phyloP scores from a whole-genome alignment of 495 filamentous ascomycete species.

The Choiromyces venosus region DNA sequence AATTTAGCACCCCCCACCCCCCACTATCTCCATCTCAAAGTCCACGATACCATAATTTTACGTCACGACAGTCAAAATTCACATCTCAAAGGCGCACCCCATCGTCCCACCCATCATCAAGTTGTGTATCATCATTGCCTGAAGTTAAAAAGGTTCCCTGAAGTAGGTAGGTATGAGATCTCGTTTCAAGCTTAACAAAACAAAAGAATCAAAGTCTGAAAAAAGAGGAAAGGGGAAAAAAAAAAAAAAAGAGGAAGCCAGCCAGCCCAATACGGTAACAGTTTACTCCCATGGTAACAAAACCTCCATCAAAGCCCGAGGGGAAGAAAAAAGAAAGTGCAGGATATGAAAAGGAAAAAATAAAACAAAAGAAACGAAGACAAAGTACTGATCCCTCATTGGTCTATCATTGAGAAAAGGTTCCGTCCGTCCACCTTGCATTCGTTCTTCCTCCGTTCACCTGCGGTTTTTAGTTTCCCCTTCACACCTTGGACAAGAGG shows the following conservation, averaged over 20 bases:
- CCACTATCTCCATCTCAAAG: no score
- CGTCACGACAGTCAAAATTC: background rate
- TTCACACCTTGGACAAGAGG: background rate
- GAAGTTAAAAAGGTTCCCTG: background rate
- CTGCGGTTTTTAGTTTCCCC: background rate
- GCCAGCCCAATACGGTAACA: background rate
- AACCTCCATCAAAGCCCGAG: no score
- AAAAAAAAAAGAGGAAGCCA: background rate
- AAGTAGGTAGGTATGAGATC: background rate
- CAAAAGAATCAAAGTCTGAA: background rate
- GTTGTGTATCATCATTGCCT: background rate
- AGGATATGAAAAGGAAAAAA: background rate
- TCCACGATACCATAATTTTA: background rate
- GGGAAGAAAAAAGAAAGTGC: background rate
- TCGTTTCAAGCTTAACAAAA: background rate
- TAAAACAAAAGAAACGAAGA: background rate
- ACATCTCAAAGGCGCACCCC: background rate
- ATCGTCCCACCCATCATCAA: background rate
- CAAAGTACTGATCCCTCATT: background rate
- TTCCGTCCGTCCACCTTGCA: background rate
- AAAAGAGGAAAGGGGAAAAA: background rate
- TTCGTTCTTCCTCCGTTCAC: background rate
- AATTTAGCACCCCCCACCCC: no score
- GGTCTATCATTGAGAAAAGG: background rate
- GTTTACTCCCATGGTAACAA: background rate